Evolutionary conservation across 192 early-diverging fungal species (phyloP).

Genomic region (Irineochytrium annulatum): DNA sequence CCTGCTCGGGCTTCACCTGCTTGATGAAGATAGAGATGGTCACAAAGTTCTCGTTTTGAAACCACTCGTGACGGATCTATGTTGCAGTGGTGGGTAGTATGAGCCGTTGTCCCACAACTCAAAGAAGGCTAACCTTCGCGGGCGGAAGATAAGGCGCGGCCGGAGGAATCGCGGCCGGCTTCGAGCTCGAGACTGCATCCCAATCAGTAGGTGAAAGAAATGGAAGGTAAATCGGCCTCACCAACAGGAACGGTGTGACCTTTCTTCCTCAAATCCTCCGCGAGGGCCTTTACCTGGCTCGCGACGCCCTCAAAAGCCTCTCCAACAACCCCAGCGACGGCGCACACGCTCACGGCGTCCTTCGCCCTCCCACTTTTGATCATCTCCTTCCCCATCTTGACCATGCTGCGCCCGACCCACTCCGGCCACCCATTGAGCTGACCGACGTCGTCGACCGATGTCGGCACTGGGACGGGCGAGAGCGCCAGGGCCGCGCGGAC

Average conservation of each 20-base stretch:
- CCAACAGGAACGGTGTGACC: slow-evolving; percentile 8
- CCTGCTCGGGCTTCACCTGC: slow-evolving; percentile 68
- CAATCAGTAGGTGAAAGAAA: not conserved
- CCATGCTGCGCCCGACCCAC: slow-evolving; percentile 55
- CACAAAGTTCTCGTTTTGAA: slow-evolving; percentile 87
- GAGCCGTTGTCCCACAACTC: not conserved
- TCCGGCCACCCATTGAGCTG: slow-evolving; percentile 48
- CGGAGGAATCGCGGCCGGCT: slow-evolving; percentile 29
- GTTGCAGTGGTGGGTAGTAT: slow-evolving; percentile 14
- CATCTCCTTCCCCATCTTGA: slow-evolving; percentile 55
- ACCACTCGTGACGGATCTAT: slow-evolving; percentile 93
- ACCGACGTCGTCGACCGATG: too few species aligned
- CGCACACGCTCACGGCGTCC: not conserved
- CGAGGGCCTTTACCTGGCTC: slow-evolving; percentile 19
- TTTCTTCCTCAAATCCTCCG: not conserved
- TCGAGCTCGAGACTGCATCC: slow-evolving; percentile 16
- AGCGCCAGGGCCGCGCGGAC: slow-evolving; percentile 57
- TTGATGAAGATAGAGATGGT: slow-evolving; percentile 90
- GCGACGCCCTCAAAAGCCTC: slow-evolving; percentile 13
- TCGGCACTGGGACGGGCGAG: too few species aligned
- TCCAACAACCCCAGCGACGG: not conserved
- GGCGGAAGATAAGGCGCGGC: slow-evolving; percentile 36
- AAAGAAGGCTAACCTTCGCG: slow-evolving; percentile 27
- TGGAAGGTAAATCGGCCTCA: not conserved
- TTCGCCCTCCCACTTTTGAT: slow-evolving; percentile 52